These are phyloP conservation scores for Sporothrix globosa DNA, from an alignment of 2,329 filamentous ascomycete species.

Conservation along the genomic window DNA sequence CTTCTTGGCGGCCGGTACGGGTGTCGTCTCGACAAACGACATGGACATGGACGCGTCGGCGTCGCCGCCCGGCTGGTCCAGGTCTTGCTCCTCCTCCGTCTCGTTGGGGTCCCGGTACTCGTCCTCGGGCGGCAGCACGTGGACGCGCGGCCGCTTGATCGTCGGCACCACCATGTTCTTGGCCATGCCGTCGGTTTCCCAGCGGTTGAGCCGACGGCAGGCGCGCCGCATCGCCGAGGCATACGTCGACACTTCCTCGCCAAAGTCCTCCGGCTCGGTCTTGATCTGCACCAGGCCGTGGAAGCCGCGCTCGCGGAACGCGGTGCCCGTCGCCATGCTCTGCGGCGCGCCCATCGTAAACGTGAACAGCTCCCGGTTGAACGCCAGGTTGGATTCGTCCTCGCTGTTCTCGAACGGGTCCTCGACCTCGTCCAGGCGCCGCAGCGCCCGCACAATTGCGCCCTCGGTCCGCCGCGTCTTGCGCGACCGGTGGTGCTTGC, in stretches of 20 bases:
- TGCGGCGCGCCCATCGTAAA: conserved; percentile 34
- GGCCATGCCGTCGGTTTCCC: conserved; percentile 51
- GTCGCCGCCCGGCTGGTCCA: conserved; percentile 32
- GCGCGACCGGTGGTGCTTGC: conserved; percentile 65
- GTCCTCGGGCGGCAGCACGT: conserved; percentile 38
- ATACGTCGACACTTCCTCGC: conserved; percentile 71
- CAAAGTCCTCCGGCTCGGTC: conserved; percentile 71
- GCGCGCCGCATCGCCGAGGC: conserved; percentile 67
- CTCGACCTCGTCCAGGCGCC: conserved; percentile 60
- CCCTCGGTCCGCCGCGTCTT: conserved; percentile 67
- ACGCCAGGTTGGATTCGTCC: conserved; percentile 53
- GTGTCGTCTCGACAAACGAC: conserved; percentile 27
- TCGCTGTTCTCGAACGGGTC: conserved; percentile 67
- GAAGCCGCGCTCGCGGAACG: conserved; percentile 61
- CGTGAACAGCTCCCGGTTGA: conserved; percentile 39
- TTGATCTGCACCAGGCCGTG: conserved; percentile 66
- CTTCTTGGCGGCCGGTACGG: conserved; percentile 30
- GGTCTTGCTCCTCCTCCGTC: conserved; percentile 41
- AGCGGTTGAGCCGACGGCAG: conserved; percentile 68
- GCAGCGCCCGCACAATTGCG: conserved; percentile 67
- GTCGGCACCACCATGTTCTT: conserved; percentile 49
- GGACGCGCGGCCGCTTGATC: conserved; percentile 47
- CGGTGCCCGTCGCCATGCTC: conserved; percentile 37
- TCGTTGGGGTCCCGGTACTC: conserved; percentile 42
- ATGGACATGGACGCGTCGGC: conserved; percentile 35